These are phyloP conservation scores for Camelina sativa DNA, from an alignment of 345 rosid genomes.

Conservation along the genomic window DNA sequence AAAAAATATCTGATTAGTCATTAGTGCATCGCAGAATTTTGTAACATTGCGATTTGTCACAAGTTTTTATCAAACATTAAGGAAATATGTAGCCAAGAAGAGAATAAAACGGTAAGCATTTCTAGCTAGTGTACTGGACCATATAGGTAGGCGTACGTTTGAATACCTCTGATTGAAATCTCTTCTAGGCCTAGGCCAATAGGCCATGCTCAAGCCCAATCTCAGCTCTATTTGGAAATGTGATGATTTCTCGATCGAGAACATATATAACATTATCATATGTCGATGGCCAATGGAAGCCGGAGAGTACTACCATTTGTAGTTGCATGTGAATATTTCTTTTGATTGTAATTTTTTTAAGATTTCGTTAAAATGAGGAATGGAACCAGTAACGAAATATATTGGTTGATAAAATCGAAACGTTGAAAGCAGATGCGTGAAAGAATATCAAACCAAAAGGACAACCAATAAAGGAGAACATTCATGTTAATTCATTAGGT, in stretches of 20 bases:
- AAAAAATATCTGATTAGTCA: not conserved
- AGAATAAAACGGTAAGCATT: not conserved
- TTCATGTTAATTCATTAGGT: not conserved
- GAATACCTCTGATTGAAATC: not conserved
- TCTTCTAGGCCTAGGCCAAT: constrained; percentile 6
- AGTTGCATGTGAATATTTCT: not conserved
- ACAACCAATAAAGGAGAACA: not conserved
- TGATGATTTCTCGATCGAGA: not conserved
- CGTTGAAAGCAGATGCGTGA: not conserved
- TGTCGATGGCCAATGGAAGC: not conserved
- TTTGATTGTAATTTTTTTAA: not conserved
- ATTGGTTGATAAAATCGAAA: not conserved
- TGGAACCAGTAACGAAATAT: not conserved
- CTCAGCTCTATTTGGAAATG: not conserved
- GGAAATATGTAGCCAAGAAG: not conserved
- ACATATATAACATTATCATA: not conserved
- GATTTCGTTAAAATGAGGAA: not conserved
- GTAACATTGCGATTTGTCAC: not conserved
- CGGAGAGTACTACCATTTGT: not conserved
- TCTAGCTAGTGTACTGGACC: not conserved
- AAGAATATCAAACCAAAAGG: not conserved
- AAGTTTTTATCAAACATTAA: too few species aligned
- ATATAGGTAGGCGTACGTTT: not conserved
- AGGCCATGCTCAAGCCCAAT: not conserved
- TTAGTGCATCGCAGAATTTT: not conserved